phyloP scores from a whole-genome alignment of 495 filamentous ascomycete species.

The Glarea lozoyensis region DNA sequence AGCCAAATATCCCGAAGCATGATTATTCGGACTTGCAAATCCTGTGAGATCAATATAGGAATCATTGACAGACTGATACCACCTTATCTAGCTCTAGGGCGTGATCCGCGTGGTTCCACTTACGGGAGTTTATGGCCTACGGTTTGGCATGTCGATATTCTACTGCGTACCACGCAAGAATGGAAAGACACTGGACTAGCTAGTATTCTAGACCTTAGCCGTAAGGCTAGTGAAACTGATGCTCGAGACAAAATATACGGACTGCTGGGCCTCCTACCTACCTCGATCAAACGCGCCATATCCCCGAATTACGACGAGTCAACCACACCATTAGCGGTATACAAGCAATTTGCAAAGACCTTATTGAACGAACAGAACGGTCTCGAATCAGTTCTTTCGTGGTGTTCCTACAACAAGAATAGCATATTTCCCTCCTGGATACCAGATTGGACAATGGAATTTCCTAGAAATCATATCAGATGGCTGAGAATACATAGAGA shows the following conservation, averaged over 20 bases:
- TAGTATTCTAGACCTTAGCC: background rate
- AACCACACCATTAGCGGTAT: background rate
- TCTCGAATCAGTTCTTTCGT: background rate
- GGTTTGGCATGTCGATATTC: too few relatives aligned
- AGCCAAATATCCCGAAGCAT: background rate
- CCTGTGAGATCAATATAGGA: background rate
- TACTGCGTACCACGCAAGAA: too few relatives aligned
- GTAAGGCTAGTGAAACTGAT: background rate
- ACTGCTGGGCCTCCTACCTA: background rate
- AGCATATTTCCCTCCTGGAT: background rate
- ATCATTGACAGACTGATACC: too few relatives aligned
- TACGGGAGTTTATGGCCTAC: too few relatives aligned
- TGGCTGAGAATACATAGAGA: background rate
- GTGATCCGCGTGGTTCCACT: too few relatives aligned
- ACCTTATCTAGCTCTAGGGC: too few relatives aligned
- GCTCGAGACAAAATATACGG: background rate
- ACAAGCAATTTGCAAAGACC: background rate
- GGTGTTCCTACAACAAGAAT: background rate
- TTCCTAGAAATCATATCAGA: background rate
- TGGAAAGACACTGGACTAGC: too few relatives aligned
- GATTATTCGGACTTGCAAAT: background rate
- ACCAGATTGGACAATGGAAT: slow-evolving; percentile 1
- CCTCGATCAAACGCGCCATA: background rate
- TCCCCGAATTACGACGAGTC: background rate
- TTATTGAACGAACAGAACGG: background rate